Base-by-base conservation (phyloP, 129 eudicot genomes). In the Cynara cardunculus region DNA sequence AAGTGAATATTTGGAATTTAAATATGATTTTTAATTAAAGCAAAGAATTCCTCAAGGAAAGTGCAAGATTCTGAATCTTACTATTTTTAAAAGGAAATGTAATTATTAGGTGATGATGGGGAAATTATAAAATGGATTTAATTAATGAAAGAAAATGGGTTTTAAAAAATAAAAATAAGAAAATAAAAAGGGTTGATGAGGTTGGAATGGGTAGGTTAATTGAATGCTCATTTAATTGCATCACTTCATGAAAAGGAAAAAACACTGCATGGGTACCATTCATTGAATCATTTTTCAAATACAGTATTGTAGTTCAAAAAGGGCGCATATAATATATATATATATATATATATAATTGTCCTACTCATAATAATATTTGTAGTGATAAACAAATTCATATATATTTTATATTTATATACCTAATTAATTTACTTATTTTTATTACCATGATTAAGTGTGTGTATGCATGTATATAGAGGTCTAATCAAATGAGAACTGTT, bases 191-290 rank as follows among this genome's bases (percentile, higher is more conserved):
- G 69, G 4, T 62, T 62, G 26, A 62, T n/a, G 64, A 59, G 67
- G 0, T 46, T 61, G 26, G n/a, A n/a, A n/a, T n/a, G n/a, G 21
- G 28, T 24, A 1, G 28, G 69, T 64, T 64, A 22, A 64, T 64
- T 64, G 28, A 64, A 64, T 64, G 69, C 64, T 53, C 69, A 64
- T 64, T 64, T 19, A 64, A 64, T 64, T 64, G 69, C 69, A 64
- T 64, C 26, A 28, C 69, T 64, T 64, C 69, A 64, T 64, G 69
- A 64, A 64, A 64, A 22, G 16, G 69, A 64, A 64, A 64, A 22
- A 7, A 64, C 69, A 64, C 69, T 64, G 69, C 24, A 64, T 64
- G 24, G 28, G 27, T 64, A 64, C 14, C 69, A 64, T 64, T 64
- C 24, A 64, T 24, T 64, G 69, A 64, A 19, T 64, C 9, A 64